phyloP scores from a whole-genome alignment of 129 eudicot genomes.

The Sambucus nigra region DNA sequence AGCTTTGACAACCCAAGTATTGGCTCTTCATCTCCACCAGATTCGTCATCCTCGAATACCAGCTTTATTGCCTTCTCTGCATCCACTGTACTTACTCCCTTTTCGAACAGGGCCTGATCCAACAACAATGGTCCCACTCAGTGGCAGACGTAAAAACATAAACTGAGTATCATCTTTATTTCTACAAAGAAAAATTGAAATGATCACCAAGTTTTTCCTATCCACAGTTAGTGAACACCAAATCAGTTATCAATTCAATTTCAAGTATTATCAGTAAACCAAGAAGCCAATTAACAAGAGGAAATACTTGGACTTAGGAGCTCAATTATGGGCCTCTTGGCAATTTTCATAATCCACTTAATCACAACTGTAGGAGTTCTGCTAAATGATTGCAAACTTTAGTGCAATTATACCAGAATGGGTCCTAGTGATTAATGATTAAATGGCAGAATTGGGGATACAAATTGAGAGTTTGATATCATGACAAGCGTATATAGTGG shows the following conservation, averaged over 20 bases:
- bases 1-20: constrained; percentile 47
- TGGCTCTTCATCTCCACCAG: constrained; percentile 33
- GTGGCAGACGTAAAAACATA: background rate
- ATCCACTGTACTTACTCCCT: constrained; percentile 58
- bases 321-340: too few species aligned
- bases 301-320: too few species aligned
- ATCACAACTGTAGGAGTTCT: too few species aligned
- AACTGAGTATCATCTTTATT: background rate
- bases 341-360: too few species aligned
- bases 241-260: too few species aligned
- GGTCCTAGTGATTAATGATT: too few species aligned
- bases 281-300: background rate
- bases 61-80: constrained; percentile 71
- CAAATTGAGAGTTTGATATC: too few species aligned
- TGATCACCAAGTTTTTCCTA: background rate
- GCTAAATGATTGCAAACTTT: too few species aligned
- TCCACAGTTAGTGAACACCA: background rate
- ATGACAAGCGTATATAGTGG: too few species aligned
- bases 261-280: background rate
- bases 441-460: too few species aligned
- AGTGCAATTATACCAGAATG: too few species aligned
- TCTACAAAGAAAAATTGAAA: constrained; percentile 2
- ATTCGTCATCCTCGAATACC: constrained; percentile 57
- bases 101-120: constrained; percentile 45
- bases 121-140: constrained; percentile 12